Base-by-base conservation (phyloP, 2,329 filamentous ascomycete genomes). In the Pseudocercospora musae region DNA sequence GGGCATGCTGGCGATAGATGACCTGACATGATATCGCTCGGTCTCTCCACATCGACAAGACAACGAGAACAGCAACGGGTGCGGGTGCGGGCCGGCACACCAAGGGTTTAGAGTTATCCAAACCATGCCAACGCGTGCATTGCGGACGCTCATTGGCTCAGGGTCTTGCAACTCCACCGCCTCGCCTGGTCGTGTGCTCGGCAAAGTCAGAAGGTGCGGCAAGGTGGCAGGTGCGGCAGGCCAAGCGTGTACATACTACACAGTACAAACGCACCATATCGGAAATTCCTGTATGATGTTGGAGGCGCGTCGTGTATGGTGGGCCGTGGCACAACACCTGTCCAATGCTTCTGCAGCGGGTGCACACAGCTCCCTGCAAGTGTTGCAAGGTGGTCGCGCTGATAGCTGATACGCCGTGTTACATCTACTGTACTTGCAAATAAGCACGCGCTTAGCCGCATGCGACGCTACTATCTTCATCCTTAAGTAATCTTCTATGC, bases 381-480 rank as follows among this genome's bases (percentile, higher is more conserved):
- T n/a, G n/a, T 23, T 27, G 48, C 48, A 50, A 25, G 48, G 48
- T 23, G 20, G 48, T 50, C 50, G 27, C 50, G 50, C 50, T 37
- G 50, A 54, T 54, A 54, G 50, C 50, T 37, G 50, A 54, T 54
- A 54, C 50, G 50, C 50, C 50, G 50, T 54, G 50, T 54, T 31
- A 33, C 50, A 37, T 31, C n/a, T 31, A 21, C 50, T 3, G 18
- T 2, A 21, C 37, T 31, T 20, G 37, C 15, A 29, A 54, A 29
- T 52, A 25, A 15, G 48, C 48, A 52, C 48, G 48, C 50, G 50
- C 4, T n/a, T 23, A 37, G 29, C 50, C 27, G 50, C 50, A 31
- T 54, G 50, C 50, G 10, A 31, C 50, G n/a, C 50, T 31, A n/a
- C 50, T 31, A 37, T 54, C 25, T 54, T 13, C 50, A 54, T 33